phyloP scores from a whole-genome alignment of 139 green algal genomes.

The Picocystis salinarum region DNA sequence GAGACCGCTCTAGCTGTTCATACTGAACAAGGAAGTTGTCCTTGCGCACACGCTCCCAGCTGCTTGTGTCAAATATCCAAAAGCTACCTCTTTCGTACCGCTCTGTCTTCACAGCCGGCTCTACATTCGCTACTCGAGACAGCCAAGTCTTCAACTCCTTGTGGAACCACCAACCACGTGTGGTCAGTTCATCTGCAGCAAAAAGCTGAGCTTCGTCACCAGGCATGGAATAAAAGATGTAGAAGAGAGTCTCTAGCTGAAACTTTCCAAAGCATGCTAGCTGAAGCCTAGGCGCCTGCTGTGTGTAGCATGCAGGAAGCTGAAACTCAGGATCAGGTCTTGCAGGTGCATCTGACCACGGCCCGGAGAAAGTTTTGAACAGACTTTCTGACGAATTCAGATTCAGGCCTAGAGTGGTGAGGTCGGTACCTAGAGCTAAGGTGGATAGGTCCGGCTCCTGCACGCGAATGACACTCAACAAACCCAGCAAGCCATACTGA shows the following conservation, averaged over 20 bases:
- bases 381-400: conserved; percentile 63
- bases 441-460: conserved; percentile 79
- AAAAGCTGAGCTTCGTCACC: conserved; percentile 57
- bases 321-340: conserved; percentile 18
- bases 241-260: conserved; percentile 94
- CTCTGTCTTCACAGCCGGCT: conserved; percentile 59
- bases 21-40: conserved; percentile 32
- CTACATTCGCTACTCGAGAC: conserved; percentile 44
- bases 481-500: conserved; percentile 70
- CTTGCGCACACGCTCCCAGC: conserved; percentile 66
- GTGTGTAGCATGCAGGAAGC: conserved; percentile 9
- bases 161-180: conserved; percentile 73
- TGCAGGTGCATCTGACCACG: conserved; percentile 57
- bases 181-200: conserved; percentile 81
- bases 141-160: conserved; percentile 68
- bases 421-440: conserved; percentile 81
- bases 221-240: conserved; percentile 81
- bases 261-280: conserved; percentile 83
- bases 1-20: too few relatives aligned
- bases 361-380: conserved; percentile 62
- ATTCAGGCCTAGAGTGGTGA: conserved; percentile 89
- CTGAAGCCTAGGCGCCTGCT: conserved; percentile 21
- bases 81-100: conserved; percentile 70
- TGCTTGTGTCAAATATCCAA: conserved; percentile 71
- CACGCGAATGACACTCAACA: conserved; percentile 86